Evolutionary conservation across 1,284 basidiomycete species (phyloP).

Genomic region (Pulveroboletus ridleyi): DNA sequence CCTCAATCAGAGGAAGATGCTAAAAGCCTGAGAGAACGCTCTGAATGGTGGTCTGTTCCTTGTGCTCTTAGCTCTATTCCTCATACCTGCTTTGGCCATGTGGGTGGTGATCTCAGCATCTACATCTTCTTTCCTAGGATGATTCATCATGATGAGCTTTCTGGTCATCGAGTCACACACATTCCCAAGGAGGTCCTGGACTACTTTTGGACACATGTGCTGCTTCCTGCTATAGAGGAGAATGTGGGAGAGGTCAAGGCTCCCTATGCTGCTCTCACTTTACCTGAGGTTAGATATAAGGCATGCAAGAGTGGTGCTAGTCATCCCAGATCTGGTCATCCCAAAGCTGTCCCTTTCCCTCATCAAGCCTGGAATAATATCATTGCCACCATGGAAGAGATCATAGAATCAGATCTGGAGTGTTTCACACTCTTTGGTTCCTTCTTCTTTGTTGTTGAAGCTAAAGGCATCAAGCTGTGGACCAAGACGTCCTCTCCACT

Average conservation of each 20-base stretch:
- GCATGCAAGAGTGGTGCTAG: neutral
- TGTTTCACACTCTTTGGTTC: too few relatives aligned
- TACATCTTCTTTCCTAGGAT: neutral
- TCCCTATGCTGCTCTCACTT: neutral
- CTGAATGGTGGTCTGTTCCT: neutral
- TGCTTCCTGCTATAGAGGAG: neutral
- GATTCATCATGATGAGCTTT: neutral
- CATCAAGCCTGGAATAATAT: too few relatives aligned
- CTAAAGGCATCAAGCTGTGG: too few relatives aligned
- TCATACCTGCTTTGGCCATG: neutral
- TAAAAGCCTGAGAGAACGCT: too few relatives aligned
- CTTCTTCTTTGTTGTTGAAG: too few relatives aligned
- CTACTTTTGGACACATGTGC: neutral
- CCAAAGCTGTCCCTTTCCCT: too few relatives aligned
- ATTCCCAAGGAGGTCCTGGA: neutral
- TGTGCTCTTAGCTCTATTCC: neutral
- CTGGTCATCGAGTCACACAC: neutral
- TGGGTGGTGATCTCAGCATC: neutral
- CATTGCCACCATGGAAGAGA: too few relatives aligned
- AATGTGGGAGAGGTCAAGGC: too few relatives aligned
- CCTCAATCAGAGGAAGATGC: too few relatives aligned
- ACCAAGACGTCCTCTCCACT: too few relatives aligned
- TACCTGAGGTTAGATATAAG: neutral
- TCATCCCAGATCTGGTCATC: too few relatives aligned
- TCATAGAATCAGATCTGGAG: too few relatives aligned